phyloP scores from a whole-genome alignment of 2,329 filamentous ascomycete genomes.

The Ceratocystis destructans region DNA sequence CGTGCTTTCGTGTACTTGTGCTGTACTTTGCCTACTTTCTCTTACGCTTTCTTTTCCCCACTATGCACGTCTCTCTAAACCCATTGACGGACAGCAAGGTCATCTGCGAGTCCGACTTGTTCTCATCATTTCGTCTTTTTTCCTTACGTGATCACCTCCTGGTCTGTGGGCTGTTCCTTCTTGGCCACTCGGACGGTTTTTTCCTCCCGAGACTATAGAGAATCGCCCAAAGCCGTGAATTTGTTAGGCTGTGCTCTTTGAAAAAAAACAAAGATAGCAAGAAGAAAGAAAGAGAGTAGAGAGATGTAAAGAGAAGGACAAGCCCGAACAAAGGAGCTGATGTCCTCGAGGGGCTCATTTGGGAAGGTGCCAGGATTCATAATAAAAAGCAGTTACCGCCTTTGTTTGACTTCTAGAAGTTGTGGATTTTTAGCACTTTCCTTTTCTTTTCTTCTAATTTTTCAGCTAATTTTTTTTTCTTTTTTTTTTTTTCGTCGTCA shows the following conservation, averaged over 20 bases:
- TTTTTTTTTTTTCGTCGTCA: background rate
- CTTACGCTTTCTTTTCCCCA: background rate
- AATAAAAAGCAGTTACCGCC: background rate
- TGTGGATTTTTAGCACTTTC: background rate
- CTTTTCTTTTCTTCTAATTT: background rate
- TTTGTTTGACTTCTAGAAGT: conserved; percentile 7
- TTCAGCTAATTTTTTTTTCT: background rate
- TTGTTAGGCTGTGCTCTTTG: background rate
- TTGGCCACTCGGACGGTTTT: background rate
- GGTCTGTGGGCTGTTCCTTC: conserved; percentile 6
- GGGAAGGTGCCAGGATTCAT: background rate
- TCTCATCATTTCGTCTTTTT: conserved; percentile 6
- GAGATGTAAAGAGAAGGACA: background rate
- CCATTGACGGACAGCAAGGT: background rate
- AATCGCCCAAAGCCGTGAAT: background rate
- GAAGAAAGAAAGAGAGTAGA: background rate
- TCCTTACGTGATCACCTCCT: background rate
- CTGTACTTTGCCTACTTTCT: background rate
- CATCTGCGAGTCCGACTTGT: background rate
- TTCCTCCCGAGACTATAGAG: background rate
- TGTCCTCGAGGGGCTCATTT: background rate
- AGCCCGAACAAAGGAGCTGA: background rate
- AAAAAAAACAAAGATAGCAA: background rate
- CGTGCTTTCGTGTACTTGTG: background rate
- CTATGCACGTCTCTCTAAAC: background rate